phyloP scores from a whole-genome alignment of 2,329 filamentous ascomycete species.

The Scedosporium aurantiacum region DNA sequence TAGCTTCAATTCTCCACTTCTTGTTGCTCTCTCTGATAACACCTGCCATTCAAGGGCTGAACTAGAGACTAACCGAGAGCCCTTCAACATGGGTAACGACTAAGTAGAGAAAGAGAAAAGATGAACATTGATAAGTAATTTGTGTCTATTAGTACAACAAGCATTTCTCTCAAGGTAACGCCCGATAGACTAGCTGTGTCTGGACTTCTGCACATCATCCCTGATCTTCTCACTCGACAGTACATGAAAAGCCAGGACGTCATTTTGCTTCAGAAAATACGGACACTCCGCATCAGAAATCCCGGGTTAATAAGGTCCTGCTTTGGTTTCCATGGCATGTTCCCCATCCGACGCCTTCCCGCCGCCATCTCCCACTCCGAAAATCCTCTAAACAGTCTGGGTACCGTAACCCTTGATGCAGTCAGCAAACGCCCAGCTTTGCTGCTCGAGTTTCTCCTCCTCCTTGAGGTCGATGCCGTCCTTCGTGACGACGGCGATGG shows the following conservation, averaged over 20 bases:
- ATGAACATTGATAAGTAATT: background rate
- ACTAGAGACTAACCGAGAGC: no score
- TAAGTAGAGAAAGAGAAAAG: background rate
- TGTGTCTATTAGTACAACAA: background rate
- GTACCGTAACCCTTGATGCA: constrained; percentile 91
- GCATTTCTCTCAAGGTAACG: background rate
- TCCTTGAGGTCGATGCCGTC: constrained; percentile 79
- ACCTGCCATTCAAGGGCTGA: no score
- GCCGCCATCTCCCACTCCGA: background rate
- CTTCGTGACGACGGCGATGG: constrained; percentile 79
- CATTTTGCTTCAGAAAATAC: no score
- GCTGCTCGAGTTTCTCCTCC: constrained; percentile 78
- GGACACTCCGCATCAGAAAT: no score
- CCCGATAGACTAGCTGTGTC: background rate
- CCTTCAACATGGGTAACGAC: background rate
- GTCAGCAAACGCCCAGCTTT: constrained; percentile 98
- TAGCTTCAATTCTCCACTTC: background rate
- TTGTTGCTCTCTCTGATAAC: background rate
- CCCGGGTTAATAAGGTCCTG: background rate
- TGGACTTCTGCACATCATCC: background rate
- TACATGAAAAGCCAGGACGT: background rate
- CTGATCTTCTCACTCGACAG: background rate
- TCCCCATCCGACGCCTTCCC: background rate
- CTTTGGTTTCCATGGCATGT: background rate
- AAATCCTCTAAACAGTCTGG: constrained; percentile 46